Conservation (phyloP, 2,329 filamentous ascomycete species). For the Pyricularia pennisetigena region DNA sequence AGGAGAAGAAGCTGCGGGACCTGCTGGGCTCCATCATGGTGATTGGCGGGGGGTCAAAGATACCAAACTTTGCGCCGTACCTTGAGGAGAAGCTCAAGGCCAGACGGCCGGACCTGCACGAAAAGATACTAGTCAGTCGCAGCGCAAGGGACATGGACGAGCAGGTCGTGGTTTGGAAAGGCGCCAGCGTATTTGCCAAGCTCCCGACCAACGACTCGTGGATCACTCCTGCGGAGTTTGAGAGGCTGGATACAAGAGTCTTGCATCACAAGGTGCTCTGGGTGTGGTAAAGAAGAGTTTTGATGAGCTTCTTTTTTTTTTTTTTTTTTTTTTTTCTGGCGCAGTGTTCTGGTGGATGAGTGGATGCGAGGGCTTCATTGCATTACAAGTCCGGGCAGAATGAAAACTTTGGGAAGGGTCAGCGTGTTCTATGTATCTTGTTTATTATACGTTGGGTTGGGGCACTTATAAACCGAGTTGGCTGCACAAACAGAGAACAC, state of each 20-base stretch:
- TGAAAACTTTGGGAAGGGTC: too few relatives aligned
- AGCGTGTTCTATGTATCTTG: too few relatives aligned
- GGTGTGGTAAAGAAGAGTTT: slow-evolving; percentile 39
- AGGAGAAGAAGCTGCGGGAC: slow-evolving; percentile 89
- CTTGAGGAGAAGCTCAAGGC: slow-evolving; percentile 74
- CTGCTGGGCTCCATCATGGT: slow-evolving; percentile 87
- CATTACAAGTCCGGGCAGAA: too few relatives aligned
- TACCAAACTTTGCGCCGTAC: slow-evolving; percentile 67
- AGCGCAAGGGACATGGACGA: slow-evolving; percentile 91
- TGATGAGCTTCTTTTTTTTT: not conserved
- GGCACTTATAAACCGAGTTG: too few relatives aligned
- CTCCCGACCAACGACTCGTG: slow-evolving; percentile 89
- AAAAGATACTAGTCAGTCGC: slow-evolving; percentile 51
- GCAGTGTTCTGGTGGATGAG: too few relatives aligned
- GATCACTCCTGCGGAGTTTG: slow-evolving; percentile 82
- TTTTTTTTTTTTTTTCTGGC: not conserved
- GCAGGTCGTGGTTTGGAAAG: slow-evolving; percentile 97
- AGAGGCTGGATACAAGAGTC: slow-evolving; percentile 70
- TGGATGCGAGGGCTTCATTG: too few relatives aligned
- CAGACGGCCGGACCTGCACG: slow-evolving; percentile 49
- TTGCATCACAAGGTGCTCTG: slow-evolving; percentile 73
- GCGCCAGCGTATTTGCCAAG: slow-evolving; percentile 91
- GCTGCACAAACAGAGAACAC: too few relatives aligned
- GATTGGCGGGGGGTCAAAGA: slow-evolving; percentile 75
- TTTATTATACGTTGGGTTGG: too few relatives aligned